Evolutionary conservation across 1,284 basidiomycete genomes (phyloP), one percentile per base, ranked within the genome.

Genomic region (Sporisorium sorghi): DNA sequence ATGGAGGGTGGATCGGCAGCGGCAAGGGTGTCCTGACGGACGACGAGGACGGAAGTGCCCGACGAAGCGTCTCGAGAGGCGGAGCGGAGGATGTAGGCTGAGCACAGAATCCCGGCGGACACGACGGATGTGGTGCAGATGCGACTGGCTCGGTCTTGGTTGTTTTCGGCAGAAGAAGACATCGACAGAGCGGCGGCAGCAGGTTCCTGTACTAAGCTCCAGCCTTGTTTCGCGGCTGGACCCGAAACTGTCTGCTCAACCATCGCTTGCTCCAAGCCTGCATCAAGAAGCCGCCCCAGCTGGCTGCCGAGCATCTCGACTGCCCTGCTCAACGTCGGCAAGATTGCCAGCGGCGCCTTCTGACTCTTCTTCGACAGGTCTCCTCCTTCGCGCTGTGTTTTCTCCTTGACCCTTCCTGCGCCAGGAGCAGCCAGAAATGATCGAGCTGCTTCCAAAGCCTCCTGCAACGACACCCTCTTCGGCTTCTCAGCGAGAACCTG

Each of bases 231-330:
- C 21, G 50, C 55, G 12, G n/a, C 33, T 24, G 10, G 32, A 1
- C 26, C 15, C 3, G 50, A 37, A 10, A 11, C 24, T 8, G 65
- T 49, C 21, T 39, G 21, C 4, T 53, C 55, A 5, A 49, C 37
- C n/a, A 4, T 21, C 9, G 55, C 23, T 15, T 30, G 17, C 3
- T 57, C 37, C 56, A 58, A 35, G 1, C 28, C 28, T 11, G 40
- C 66, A 28, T 61, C 56, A n/a, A 69, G 60, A 23, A 69, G 47
- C 26, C 40, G 14, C 17, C 24, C 21, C 19, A 63, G n/a, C 8
- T 51, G 42, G 11, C n/a, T 42, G 8, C 59, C 66, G 8, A 69
- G 43, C 48, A 63, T 33, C 42, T 63, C 56, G 21, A 69, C 43
- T 5, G 56, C 66, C 19, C 26, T 40, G 5, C 24, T 63, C 26